phyloP scores from a whole-genome alignment of 2,329 filamentous ascomycete species.

The Periconia digitata region DNA sequence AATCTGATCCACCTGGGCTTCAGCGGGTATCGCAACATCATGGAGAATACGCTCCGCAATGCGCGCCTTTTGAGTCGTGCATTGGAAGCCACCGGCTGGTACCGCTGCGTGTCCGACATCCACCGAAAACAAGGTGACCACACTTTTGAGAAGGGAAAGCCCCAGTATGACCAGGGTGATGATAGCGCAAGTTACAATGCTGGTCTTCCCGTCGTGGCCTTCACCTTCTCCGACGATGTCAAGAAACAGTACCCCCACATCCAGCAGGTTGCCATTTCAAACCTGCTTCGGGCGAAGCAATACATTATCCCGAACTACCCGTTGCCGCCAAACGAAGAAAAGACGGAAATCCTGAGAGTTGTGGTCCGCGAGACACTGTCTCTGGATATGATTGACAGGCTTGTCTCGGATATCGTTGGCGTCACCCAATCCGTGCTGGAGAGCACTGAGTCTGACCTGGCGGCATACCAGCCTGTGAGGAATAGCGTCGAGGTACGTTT shows the following conservation, averaged over 20 bases:
- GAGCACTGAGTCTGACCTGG: constrained; percentile 55
- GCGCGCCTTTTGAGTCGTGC: constrained; percentile 61
- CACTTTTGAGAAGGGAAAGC: constrained; percentile 46
- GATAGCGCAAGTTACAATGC: constrained; percentile 61
- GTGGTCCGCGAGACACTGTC: constrained; percentile 69
- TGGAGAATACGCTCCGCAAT: constrained; percentile 68
- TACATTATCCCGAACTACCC: constrained; percentile 74
- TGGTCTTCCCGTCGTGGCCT: constrained; percentile 69
- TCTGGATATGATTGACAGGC: constrained; percentile 65
- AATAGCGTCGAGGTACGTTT: constrained; percentile 39
- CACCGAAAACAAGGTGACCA: constrained; percentile 59
- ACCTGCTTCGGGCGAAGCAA: constrained; percentile 65
- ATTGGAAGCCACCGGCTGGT: constrained; percentile 68
- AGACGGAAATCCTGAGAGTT: constrained; percentile 67
- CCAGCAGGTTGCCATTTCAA: constrained; percentile 65
- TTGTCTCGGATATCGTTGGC: constrained; percentile 62
- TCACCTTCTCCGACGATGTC: constrained; percentile 64
- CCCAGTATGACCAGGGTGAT: constrained; percentile 50
- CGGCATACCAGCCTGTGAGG: constrained; percentile 48
- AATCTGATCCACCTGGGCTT: constrained; percentile 72
- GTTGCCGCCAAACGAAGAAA: constrained; percentile 62
- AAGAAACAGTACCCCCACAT: constrained; percentile 62
- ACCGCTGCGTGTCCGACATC: constrained; percentile 61
- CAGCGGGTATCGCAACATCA: constrained; percentile 61
- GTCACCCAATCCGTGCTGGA: constrained; percentile 65